A percentile compares a stretch with the other conserved stretches of the same genome.
Conservation (phyloP, 2,329 filamentous ascomycete genomes). For the Clarireedia monteithiana region DNA sequence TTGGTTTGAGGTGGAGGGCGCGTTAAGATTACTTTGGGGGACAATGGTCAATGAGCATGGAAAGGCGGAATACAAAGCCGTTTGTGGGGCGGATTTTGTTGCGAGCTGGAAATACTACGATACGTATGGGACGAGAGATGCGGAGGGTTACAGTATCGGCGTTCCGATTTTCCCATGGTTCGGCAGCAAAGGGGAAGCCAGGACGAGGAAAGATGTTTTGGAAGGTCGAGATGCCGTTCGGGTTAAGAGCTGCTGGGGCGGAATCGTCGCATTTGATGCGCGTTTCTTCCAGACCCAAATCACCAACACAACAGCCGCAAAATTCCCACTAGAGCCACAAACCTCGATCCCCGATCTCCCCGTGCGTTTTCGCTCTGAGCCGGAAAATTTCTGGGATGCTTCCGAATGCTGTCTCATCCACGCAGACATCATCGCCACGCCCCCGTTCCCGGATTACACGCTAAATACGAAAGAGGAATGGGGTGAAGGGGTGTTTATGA, state of each 20-base stretch:
- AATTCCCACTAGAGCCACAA: not conserved
- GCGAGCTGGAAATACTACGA: slow-evolving; percentile 65
- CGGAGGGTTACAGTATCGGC: slow-evolving; percentile 53
- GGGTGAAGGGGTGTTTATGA: slow-evolving; percentile 58
- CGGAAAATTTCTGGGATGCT: slow-evolving; percentile 53
- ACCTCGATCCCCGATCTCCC: slow-evolving; percentile 8
- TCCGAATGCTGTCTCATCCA: slow-evolving; percentile 57
- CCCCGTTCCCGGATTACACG: not conserved
- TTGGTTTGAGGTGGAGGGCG: slow-evolving; percentile 41
- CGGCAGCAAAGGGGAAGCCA: slow-evolving; percentile 41
- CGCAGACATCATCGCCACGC: slow-evolving; percentile 36
- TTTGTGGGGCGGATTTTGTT: slow-evolving; percentile 65
- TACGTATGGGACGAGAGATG: slow-evolving; percentile 63
- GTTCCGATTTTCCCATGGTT: slow-evolving; percentile 65
- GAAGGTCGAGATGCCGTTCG: slow-evolving; percentile 55
- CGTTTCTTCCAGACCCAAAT: slow-evolving; percentile 43
- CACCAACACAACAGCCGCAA: slow-evolving; percentile 12
- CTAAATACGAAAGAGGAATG: slow-evolving; percentile 18
- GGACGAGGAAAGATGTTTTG: slow-evolving; percentile 55
- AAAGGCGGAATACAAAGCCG: slow-evolving; percentile 52
- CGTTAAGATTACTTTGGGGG: slow-evolving; percentile 51
- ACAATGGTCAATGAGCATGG: slow-evolving; percentile 47
- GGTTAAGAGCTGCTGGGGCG: slow-evolving; percentile 70
- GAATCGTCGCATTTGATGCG: slow-evolving; percentile 62
- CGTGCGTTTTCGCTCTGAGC: slow-evolving; percentile 45